Conservation (phyloP, 345 rosid genomes). For the Linum usitatissimum region DNA sequence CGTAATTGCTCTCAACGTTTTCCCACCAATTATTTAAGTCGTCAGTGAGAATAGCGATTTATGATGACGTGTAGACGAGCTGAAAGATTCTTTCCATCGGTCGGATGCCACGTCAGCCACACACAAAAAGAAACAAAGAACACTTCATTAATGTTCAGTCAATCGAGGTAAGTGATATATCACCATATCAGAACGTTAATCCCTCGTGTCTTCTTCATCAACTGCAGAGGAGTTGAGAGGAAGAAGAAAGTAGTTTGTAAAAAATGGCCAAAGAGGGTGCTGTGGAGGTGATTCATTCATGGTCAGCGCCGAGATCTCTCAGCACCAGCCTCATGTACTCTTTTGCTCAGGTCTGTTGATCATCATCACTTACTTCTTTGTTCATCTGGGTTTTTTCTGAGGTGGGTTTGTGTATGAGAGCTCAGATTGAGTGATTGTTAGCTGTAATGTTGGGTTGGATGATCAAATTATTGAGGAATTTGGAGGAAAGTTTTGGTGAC, state of each 20-base stretch:
- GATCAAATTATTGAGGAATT: not conserved
- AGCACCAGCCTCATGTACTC: slow-evolving; percentile 83
- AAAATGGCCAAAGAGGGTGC: slow-evolving; percentile 22
- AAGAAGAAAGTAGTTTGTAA: slow-evolving; percentile 5
- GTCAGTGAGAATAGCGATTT: too few species aligned
- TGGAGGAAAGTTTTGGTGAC: too few species aligned
- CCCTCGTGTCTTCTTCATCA: too few species aligned
- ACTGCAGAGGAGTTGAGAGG: slow-evolving; percentile 12
- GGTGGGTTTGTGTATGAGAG: not conserved
- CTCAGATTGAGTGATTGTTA: not conserved
- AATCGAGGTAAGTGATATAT: too few species aligned
- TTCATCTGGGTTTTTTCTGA: slow-evolving; percentile 8
- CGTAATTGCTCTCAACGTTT: too few species aligned
- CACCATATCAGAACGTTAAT: too few species aligned
- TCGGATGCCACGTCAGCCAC: too few species aligned
- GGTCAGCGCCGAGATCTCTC: slow-evolving; percentile 92
- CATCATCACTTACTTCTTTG: not conserved
- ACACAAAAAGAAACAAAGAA: too few species aligned
- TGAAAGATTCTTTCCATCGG: too few species aligned
- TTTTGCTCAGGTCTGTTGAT: slow-evolving; percentile 49
- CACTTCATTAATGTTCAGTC: not conserved
- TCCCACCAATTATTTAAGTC: too few species aligned
- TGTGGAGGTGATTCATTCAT: slow-evolving; percentile 59
- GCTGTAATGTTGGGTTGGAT: not conserved
- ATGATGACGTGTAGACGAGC: too few species aligned